Evolutionary conservation across 2,329 filamentous ascomycete genomes (phyloP).

Genomic region (Venturia pyrina): DNA sequence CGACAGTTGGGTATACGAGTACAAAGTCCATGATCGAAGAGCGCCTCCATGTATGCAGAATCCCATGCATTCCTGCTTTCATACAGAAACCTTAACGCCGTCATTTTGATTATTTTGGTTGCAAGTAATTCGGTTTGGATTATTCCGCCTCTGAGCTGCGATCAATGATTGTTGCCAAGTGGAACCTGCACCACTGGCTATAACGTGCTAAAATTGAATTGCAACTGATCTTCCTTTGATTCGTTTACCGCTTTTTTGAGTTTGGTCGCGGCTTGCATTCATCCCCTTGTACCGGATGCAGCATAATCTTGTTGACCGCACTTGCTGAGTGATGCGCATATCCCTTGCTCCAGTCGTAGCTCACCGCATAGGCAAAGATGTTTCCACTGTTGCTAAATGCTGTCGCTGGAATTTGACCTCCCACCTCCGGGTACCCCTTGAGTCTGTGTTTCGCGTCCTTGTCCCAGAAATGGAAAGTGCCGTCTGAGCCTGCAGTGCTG

Average conservation of each 20-base stretch:
- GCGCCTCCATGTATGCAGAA: background rate
- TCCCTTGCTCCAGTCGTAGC: constrained; percentile 98
- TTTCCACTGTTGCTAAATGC: constrained; percentile 81
- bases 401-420: constrained; percentile 77
- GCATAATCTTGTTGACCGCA: constrained; percentile 40
- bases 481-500: constrained; percentile 88
- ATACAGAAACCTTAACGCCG: background rate
- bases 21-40: background rate
- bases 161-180: background rate
- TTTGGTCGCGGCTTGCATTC: constrained; percentile 42
- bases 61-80: background rate
- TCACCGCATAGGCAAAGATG: constrained; percentile 57
- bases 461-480: constrained; percentile 96
- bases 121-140: background rate
- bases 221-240: background rate
- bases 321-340: constrained; percentile 69
- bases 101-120: background rate
- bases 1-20: background rate
- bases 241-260: constrained; percentile 28
- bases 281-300: constrained; percentile 38
- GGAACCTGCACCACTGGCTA: background rate
- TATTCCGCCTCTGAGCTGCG: background rate
- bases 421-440: constrained; percentile 54
- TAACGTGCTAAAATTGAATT: background rate
- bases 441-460: constrained; percentile 44